Evolutionary conservation across 1,284 basidiomycete species (phyloP), one percentile per base, ranked within the genome.

Genomic region (Boletus semigastroideus): DNA sequence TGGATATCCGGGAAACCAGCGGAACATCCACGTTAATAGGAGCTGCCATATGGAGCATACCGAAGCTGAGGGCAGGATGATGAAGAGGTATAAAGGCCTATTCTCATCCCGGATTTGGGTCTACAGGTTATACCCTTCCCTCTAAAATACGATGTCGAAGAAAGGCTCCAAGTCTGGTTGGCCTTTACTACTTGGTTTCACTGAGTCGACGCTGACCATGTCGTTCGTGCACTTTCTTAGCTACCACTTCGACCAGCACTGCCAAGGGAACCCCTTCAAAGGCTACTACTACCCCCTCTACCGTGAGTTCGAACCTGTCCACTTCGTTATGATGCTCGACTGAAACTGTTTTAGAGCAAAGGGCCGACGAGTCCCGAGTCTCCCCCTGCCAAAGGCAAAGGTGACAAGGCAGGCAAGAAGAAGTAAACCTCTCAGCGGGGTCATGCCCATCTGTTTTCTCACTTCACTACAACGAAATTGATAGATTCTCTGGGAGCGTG

Each of bases 391-490:
- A 67, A 67, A 30, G 37, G 46, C 41, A 68, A 68, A 42, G 46
- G 56, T 25, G 54, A 53, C 25, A 67, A 70, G 54, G 55, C 55
- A 5, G 22, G 22, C 16, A 67, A 71, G 66, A 67, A 70, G 64
- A 67, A 67, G 56, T 67, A 56, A 55, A 59, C 39, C 14, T 48
- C 9, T 5, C n/a, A 37, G 17, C 4, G 36, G n/a, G 17, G 8
- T 37, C 4, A 7, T 19, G n/a, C 17, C n/a, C 17, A 5, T 12
- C 36, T 37, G 16, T 37, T 37, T 10, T 19, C 17, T 17, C 17
- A 37, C 10, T 0, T 11, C 16, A 9, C 10, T 37, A 37, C 4
- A 8, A 37, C 17, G 36, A 37, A 36, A 17, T n/a, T n/a, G 36
- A 19, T 37, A n/a, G 36, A 37, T 37, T 17, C n/a, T 4, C 34